phyloP scores from a whole-genome alignment of 768 basidiomycete genomes.

The Lactarius quietus region DNA sequence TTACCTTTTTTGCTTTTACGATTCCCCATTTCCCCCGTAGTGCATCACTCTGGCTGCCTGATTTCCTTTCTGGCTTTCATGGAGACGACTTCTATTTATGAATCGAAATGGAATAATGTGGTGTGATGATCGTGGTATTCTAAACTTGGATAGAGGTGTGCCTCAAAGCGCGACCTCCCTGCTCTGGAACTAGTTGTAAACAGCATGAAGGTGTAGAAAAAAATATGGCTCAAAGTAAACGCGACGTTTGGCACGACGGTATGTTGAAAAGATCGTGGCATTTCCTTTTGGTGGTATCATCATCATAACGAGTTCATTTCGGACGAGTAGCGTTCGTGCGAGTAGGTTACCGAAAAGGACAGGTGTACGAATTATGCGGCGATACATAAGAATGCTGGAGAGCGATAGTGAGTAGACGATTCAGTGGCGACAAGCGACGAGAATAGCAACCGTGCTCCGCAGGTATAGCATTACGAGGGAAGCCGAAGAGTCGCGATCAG shows the following conservation, averaged over 20 bases:
- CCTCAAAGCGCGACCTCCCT: no score
- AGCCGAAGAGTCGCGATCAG: not conserved
- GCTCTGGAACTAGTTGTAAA: no score
- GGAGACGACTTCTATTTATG: not conserved
- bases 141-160: no score
- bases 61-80: not conserved
- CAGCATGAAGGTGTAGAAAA: no score
- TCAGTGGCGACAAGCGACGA: not conserved
- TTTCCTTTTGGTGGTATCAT: not conserved
- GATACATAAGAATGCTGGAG: not conserved
- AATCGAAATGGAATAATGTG: not conserved
- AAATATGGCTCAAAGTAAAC: not conserved
- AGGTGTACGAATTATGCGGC: not conserved
- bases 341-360: not conserved
- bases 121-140: not conserved
- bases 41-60: not conserved
- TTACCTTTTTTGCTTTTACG: not conserved
- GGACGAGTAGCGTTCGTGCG: not conserved
- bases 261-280: not conserved
- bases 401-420: not conserved
- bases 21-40: not conserved
- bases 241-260: not conserved
- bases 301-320: not conserved
- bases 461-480: not conserved
- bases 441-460: not conserved